phyloP scores from a whole-genome alignment of 106 monocot species.

The Phalaenopsis aphrodite region DNA sequence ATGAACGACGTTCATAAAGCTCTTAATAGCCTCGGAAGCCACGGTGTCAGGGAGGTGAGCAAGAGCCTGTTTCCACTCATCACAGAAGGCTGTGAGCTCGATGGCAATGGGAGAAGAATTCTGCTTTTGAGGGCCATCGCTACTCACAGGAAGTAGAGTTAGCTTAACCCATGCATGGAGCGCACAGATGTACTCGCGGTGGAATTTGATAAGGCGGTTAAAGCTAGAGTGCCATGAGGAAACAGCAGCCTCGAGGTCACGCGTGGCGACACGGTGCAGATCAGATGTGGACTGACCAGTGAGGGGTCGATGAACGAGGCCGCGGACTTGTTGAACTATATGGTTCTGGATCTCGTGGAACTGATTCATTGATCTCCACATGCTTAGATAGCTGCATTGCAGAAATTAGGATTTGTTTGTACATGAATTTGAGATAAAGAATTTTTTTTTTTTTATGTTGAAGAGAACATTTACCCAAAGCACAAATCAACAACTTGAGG shows the following conservation, averaged over 20 bases:
- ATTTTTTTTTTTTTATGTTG: background rate
- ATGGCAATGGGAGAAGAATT: constrained; percentile 43
- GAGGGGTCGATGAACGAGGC: constrained; percentile 45
- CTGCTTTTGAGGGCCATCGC: constrained; percentile 33
- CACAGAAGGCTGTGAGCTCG: constrained; percentile 74
- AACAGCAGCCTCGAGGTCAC: constrained; percentile 72
- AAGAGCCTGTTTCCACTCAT: constrained; percentile 91
- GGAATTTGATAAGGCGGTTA: constrained; percentile 65
- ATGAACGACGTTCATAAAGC: constrained; percentile 65
- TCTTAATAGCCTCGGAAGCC: constrained; percentile 84
- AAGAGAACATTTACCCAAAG: constrained; percentile 42
- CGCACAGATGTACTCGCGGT: constrained; percentile 63
- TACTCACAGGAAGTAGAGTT: constrained; percentile 44
- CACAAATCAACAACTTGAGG: constrained; percentile 85
- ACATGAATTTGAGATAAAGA: background rate
- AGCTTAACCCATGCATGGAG: constrained; percentile 81
- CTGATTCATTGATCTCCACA: constrained; percentile 89
- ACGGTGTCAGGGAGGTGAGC: constrained; percentile 85
- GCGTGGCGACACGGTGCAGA: constrained; percentile 74
- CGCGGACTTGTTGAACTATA: constrained; percentile 89
- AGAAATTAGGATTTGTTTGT: background rate
- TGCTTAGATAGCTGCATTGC: constrained; percentile 52
- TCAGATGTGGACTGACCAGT: constrained; percentile 54
- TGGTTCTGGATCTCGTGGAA: constrained; percentile 76
- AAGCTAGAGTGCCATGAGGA: constrained; percentile 81